Conservation (phyloP, 768 basidiomycete species). For the Lactifluus volemus region DNA sequence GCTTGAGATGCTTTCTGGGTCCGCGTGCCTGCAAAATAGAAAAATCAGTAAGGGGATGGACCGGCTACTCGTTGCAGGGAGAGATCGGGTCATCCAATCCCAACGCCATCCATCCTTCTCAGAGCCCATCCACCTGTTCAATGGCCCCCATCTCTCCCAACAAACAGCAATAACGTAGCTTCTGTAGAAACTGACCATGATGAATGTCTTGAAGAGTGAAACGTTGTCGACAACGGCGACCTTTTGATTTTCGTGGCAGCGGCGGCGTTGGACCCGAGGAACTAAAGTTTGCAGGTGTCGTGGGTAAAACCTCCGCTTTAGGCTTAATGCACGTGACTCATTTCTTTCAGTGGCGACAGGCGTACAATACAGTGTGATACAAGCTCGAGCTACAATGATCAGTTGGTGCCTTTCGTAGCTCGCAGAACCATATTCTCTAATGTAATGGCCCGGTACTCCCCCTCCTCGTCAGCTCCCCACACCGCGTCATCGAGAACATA, state of each 20-base stretch:
- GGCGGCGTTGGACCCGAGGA: neutral
- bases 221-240: constrained; percentile 29
- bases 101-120: constrained; percentile 26
- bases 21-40: constrained; percentile 67
- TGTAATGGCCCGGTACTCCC: constrained; percentile 66
- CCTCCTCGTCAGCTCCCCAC: constrained; percentile 64
- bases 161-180: neutral
- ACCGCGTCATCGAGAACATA: constrained; percentile 93
- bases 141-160: constrained; percentile 1
- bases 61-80: constrained; percentile 9
- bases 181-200: constrained; percentile 29
- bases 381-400: neutral
- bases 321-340: constrained; percentile 7
- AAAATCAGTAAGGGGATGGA: constrained; percentile 21
- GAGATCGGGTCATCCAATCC: constrained; percentile 23
- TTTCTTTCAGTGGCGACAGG: neutral
- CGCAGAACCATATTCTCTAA: constrained; percentile 83
- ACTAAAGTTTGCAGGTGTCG: constrained; percentile 13
- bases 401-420: constrained; percentile 28
- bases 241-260: constrained; percentile 17
- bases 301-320: constrained; percentile 14
- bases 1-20: constrained; percentile 99
- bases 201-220: constrained; percentile 28
- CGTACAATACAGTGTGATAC: neutral
- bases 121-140: constrained; percentile 3